Base-by-base conservation (phyloP, 2,329 filamentous ascomycete species). In the Clonostachys byssicola region DNA sequence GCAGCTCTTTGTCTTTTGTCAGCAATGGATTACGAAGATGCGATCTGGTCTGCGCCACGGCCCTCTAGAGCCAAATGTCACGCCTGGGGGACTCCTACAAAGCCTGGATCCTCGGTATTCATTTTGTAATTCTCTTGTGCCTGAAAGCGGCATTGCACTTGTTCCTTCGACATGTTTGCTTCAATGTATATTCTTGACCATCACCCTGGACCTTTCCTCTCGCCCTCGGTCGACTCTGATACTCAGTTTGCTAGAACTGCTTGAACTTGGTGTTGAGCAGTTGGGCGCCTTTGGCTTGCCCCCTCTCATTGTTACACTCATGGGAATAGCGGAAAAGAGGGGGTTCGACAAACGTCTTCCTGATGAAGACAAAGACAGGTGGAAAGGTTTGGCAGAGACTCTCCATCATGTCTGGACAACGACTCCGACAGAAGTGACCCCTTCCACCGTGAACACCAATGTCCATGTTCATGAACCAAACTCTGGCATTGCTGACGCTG, bases 71-170 rank as follows among this genome's bases (percentile, higher is more conserved):
- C 62, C 67, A 36, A 34, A 45, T 34, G 50, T 52, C 12, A 52
- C 47, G 8, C 54, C 62, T 12, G 60, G 63, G 40, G 57, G 61
- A 33, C 56, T 70, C 30, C 63, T 64, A 2, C 56, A 56, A 36
- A 60, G 56, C 12, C 49, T 70, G 9, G 63, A 68, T 42, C 51
- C 59, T 6, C 60, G 56, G 9, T 68, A 68, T 49, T 58, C 58
- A 8, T 70, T 64, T 47, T 70, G 67, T 57, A 68, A 67, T 49
- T 68, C 65, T 2, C 54, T 68, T 36, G 60, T 70, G 6, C 62
- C 63, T 18, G 61, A 60, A 9, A 58, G 60, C 10, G 60, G 64
- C 10, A 65, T 60, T 2, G 64, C 67, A 12, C 55, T 52, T 33
- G 50, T 65, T 1, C 65, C 66, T 0, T 64, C 66, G 6, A 64